phyloP scores from a whole-genome alignment of 2,329 filamentous ascomycete species.

The Daldinia sp. region DNA sequence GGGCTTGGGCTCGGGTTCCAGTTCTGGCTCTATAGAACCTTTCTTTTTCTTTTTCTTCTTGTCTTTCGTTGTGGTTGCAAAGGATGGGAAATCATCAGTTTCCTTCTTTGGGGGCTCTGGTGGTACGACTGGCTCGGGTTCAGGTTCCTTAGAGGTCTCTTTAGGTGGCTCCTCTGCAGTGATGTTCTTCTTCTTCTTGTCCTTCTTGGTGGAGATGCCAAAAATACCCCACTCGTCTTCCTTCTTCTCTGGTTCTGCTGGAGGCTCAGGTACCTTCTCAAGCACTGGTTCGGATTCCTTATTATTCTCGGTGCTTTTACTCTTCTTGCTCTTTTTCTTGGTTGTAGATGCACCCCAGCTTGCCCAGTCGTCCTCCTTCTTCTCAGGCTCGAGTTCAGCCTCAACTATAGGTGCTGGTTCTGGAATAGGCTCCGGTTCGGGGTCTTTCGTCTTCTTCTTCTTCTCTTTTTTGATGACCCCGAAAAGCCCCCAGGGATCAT shows the following conservation, averaged over 20 bases:
- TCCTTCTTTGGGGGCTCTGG: slow-evolving; percentile 44
- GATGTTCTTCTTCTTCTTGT: slow-evolving; percentile 54
- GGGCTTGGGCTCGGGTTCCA: slow-evolving; percentile 18
- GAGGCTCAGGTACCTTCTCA: slow-evolving; percentile 21
- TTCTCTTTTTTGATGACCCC: slow-evolving; percentile 30
- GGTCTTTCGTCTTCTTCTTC: slow-evolving; percentile 35
- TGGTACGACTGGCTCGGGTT: slow-evolving; percentile 47
- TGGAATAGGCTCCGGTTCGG: slow-evolving; percentile 34
- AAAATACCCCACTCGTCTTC: slow-evolving; percentile 8
- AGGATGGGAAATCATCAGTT: slow-evolving; percentile 43
- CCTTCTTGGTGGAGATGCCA: slow-evolving; percentile 31
- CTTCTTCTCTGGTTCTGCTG: slow-evolving; percentile 38
- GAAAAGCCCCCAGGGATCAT: slow-evolving; percentile 48
- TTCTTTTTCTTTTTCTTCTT: slow-evolving; percentile 53
- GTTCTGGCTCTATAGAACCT: slow-evolving; percentile 39
- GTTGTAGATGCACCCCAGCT: slow-evolving; percentile 39
- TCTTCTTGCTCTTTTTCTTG: slow-evolving; percentile 61
- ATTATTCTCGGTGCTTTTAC: slow-evolving; percentile 48
- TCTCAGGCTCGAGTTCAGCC: slow-evolving; percentile 13
- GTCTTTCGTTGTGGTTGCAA: slow-evolving; percentile 46
- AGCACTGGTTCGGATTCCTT: slow-evolving; percentile 45
- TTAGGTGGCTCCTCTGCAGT: slow-evolving; percentile 10
- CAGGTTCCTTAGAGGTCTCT: slow-evolving; percentile 13
- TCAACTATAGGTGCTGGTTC: slow-evolving; percentile 33
- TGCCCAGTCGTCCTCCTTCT: slow-evolving; percentile 48